A percentile compares a stretch with the other conserved stretches of the same genome.
These are phyloP conservation scores for Aureobasidium leucospermi DNA, from an alignment of 2,329 filamentous ascomycete genomes.

Conservation along the genomic window DNA sequence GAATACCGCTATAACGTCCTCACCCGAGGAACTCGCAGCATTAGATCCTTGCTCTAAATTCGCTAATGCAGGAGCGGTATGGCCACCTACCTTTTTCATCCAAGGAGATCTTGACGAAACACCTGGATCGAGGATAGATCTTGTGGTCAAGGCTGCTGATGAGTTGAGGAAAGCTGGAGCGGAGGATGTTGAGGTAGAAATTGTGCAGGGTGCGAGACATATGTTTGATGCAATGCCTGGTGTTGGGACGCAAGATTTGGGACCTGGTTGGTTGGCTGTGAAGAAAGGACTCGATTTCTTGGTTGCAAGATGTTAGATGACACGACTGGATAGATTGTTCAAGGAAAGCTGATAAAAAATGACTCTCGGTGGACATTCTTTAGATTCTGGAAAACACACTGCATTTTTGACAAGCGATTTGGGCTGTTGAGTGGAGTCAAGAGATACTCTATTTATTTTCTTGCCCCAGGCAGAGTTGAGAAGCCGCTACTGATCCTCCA, in stretches of 20 bases:
- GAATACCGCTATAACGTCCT: not conserved
- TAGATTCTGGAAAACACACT: too few relatives aligned
- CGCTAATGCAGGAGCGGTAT: not conserved
- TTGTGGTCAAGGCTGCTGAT: not conserved
- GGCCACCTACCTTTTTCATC: not conserved
- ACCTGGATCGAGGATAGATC: not conserved
- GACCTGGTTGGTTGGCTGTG: not conserved
- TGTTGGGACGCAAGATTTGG: not conserved
- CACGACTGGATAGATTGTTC: too few relatives aligned
- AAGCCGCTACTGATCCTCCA: too few relatives aligned
- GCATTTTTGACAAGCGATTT: too few relatives aligned
- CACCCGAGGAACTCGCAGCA: not conserved
- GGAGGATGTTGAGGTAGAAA: not conserved
- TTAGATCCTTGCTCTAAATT: not conserved
- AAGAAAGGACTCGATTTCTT: not conserved
- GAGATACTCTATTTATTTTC: too few relatives aligned
- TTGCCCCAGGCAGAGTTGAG: too few relatives aligned
- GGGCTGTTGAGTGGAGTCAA: too few relatives aligned
- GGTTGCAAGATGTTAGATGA: too few relatives aligned
- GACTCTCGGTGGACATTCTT: too few relatives aligned
- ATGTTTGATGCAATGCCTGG: not conserved
- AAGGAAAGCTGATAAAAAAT: too few relatives aligned
- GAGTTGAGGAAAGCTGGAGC: too few relatives aligned
- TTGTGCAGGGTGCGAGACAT: not conserved
- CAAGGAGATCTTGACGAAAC: not conserved